Percentiles rank a stretch among this genome's conserved stretches.
These are phyloP conservation scores for Lachnellula cervina DNA, from an alignment of 2,329 filamentous ascomycete species.

Conservation along the genomic window DNA sequence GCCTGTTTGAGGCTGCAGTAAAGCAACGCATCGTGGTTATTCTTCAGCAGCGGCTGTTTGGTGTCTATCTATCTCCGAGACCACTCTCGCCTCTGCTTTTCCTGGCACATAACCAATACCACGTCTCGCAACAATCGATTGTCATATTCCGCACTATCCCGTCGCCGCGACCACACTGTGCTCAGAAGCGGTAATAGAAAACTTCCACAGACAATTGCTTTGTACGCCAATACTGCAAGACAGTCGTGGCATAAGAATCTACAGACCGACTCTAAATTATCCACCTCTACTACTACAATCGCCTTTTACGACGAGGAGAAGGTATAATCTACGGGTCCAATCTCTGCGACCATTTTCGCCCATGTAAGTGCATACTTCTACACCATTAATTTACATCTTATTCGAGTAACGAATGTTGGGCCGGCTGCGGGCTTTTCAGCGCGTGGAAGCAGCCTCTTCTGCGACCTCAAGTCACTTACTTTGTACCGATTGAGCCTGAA, in stretches of 20 bases:
- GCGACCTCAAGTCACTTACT: neutral
- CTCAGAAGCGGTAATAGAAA: slow-evolving; percentile 17
- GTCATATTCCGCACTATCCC: slow-evolving; percentile 9
- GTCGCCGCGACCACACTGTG: slow-evolving; percentile 9
- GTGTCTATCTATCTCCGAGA: slow-evolving; percentile 6
- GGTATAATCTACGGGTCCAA: slow-evolving; percentile 1
- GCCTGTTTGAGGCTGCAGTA: slow-evolving; percentile 26
- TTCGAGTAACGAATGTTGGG: slow-evolving; percentile 1
- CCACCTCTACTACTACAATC: slow-evolving; percentile 3
- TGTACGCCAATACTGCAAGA: slow-evolving; percentile 13
- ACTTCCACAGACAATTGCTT: slow-evolving; percentile 11
- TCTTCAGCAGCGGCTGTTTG: slow-evolving; percentile 15
- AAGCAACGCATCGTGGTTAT: slow-evolving; percentile 17
- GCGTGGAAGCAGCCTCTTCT: neutral
- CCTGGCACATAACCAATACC: slow-evolving; percentile 14
- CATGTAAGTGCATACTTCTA: slow-evolving; percentile 16
- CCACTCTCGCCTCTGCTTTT: slow-evolving; percentile 1
- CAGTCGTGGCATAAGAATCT: slow-evolving; percentile 15
- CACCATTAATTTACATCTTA: neutral
- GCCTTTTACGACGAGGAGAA: slow-evolving; percentile 2
- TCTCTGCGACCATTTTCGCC: slow-evolving; percentile 8
- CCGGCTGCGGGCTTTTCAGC: neutral
- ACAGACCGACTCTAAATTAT: slow-evolving; percentile 1
- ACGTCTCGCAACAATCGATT: slow-evolving; percentile 10
- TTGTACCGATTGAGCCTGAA: neutral